Evolutionary conservation across 371 early-diverging fungal species (phyloP), one percentile per base, ranked within the genome.

Genomic region (Mortierella sp.): DNA sequence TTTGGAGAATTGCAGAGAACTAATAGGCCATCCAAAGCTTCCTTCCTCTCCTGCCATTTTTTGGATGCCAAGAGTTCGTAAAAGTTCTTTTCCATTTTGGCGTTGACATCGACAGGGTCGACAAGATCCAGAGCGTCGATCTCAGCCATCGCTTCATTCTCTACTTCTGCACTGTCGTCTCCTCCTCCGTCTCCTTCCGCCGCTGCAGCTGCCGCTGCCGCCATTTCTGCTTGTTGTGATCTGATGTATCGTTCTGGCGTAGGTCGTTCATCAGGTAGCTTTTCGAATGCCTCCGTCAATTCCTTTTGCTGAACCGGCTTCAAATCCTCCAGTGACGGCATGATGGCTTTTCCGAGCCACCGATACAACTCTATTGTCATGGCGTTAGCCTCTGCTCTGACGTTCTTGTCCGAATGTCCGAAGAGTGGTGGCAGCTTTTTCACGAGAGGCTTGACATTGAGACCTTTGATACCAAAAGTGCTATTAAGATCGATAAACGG

Each of bases 21-120:
- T 11, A 95, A 73, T 34, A 99, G 83, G 13, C 88, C 91, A 69
- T 97, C 97, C 55, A 98, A 85, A 0, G 95, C 97, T 75, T 98
- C 98, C 85, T 97, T 96, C 83, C 99, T 92, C 82, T 98, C 98
- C 83, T 97, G 94, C 99, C 99, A 99, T 79, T 98, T 98, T 64
- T 95, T 90, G 5, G 98, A 96, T 2, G 87, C 90, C 92, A 95
- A 81, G 0, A 82, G 69, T 11, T 87, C 85, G 85, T 94, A 93
- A 81, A 98, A 98, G 73, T 94, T 93, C 34, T 88, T 88, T 2
- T 96, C 95, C 53, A 99, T 88, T 90, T 97, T 97, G 48, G 90
- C 91, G 11, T 95, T 91, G 44, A 99, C 93, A 77, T 97, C 95
- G 6, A 98, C 95, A 2, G 99, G 96, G 74, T 99, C 99, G 5